A percentile compares a stretch with the other conserved stretches of the same genome.
Conservation (phyloP, 257 asterid species). For the Nicotiana attenuata region DNA sequence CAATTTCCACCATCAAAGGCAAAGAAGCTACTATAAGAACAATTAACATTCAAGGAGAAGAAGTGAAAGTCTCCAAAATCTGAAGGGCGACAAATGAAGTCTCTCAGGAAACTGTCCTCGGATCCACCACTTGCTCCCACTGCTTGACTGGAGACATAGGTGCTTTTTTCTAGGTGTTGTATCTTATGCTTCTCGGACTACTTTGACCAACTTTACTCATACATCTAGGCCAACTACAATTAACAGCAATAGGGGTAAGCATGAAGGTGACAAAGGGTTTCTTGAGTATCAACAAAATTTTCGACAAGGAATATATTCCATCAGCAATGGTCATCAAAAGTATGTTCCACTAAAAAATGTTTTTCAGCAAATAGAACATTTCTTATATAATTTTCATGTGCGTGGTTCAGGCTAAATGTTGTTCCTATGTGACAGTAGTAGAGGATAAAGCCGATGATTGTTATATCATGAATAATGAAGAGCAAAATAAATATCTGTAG, state of each 20-base stretch:
- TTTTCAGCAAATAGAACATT: neutral
- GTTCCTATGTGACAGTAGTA: neutral
- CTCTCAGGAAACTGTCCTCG: neutral
- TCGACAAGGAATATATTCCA: neutral
- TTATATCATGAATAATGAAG: neutral
- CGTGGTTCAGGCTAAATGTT: neutral
- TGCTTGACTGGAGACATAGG: neutral
- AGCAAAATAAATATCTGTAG: neutral
- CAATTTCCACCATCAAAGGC: neutral
- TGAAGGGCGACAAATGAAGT: neutral
- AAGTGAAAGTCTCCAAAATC: neutral
- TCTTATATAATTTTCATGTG: neutral
- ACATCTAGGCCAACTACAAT: neutral
- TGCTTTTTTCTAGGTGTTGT: neutral
- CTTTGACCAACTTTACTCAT: neutral
- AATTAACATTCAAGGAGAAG: neutral
- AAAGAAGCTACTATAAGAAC: neutral
- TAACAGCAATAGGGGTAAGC: neutral
- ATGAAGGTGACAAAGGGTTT: neutral
- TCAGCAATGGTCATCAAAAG: neutral
- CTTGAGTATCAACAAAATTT: neutral
- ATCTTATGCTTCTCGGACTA: neutral
- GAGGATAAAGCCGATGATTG: neutral
- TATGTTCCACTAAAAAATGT: neutral
- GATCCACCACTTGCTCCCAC: neutral